Evolutionary conservation across 2,329 filamentous ascomycete species (phyloP).

Genomic region (Fusarium mundagurra): DNA sequence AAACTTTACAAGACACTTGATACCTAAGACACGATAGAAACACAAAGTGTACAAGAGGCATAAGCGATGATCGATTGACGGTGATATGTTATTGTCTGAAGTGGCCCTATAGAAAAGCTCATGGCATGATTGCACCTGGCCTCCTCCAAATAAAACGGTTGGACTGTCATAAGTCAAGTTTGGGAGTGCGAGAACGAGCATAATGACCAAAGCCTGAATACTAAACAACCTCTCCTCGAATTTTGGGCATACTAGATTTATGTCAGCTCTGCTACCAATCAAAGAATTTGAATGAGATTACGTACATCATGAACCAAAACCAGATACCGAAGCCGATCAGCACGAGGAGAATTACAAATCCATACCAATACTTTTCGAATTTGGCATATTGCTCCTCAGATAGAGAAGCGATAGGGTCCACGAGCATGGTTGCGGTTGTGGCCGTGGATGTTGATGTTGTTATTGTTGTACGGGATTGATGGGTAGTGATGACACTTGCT

Average conservation of each 20-base stretch:
- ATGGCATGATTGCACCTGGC: not conserved
- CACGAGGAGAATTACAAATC: not conserved
- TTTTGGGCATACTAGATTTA: not conserved
- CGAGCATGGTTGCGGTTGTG: not conserved
- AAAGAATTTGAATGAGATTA: too few species aligned
- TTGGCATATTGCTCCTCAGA: not conserved
- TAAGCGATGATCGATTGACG: too few species aligned
- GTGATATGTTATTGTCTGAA: not conserved
- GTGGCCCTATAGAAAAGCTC: not conserved
- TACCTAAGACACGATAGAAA: rapidly evolving
- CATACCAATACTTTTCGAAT: not conserved
- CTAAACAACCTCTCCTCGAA: not conserved
- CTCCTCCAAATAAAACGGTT: not conserved
- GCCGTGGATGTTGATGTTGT: not conserved
- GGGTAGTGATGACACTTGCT: not conserved
- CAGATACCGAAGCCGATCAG: not conserved
- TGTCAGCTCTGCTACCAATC: not conserved
- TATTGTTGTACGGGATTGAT: not conserved
- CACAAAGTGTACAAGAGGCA: not conserved
- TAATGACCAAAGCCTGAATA: not conserved
- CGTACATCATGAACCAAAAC: not conserved
- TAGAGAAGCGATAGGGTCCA: not conserved
- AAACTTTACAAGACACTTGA: not conserved
- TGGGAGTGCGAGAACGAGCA: not conserved
- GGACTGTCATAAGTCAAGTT: not conserved